A percentile compares a stretch with the other conserved stretches of the same genome.
These are phyloP conservation scores for Quercus dentata DNA, from an alignment of 306 rosid species.

Conservation along the genomic window DNA sequence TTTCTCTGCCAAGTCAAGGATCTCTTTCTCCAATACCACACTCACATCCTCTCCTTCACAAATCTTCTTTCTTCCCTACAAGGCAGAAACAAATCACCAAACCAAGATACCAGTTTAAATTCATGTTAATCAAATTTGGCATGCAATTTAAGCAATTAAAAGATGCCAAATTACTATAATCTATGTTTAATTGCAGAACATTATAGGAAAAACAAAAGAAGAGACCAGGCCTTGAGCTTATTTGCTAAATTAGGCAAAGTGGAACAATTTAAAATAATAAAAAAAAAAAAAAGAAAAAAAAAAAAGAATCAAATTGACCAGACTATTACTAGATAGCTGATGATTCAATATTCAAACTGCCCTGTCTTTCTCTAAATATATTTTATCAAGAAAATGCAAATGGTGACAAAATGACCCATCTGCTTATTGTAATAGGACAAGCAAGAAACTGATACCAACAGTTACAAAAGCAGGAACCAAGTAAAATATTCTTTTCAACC, in stretches of 20 bases:
- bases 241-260: too few species aligned
- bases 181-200: not conserved
- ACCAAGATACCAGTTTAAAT: slow-evolving; percentile 10
- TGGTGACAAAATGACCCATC: not conserved
- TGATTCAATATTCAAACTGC: not conserved
- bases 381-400: not conserved
- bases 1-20: slow-evolving; percentile 54
- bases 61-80: slow-evolving; percentile 69
- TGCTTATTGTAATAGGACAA: not conserved
- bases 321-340: too few species aligned
- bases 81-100: slow-evolving; percentile 11
- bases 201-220: not conserved
- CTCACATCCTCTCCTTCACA: slow-evolving; percentile 49
- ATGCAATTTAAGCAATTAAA: not conserved
- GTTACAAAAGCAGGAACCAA: not conserved
- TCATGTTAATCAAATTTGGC: not conserved
- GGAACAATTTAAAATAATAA: not conserved
- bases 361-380: not conserved
- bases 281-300: too few species aligned
- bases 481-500: not conserved
- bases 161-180: not conserved
- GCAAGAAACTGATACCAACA: not conserved
- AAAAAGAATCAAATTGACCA: not conserved
- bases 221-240: too few species aligned
- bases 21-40: slow-evolving; percentile 56